Base-by-base conservation (phyloP, 2,329 filamentous ascomycete species). In the Cadophora luteo-olivacea region DNA sequence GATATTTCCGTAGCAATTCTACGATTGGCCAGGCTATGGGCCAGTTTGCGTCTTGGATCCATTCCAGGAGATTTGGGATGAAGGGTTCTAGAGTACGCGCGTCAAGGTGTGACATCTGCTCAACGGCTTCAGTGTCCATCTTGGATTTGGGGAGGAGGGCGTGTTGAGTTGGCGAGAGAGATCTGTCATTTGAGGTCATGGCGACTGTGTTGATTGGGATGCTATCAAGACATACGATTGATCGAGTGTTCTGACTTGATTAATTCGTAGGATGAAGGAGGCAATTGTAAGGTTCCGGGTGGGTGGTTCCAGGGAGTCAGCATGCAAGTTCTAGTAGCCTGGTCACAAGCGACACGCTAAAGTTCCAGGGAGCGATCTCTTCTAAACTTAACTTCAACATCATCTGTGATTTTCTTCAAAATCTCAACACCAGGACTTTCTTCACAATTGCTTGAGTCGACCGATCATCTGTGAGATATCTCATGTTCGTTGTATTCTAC, bases 41-140 rank as follows among this genome's bases (percentile, higher is more conserved):
- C 64, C 67, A 69, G 25, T 69, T 69, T 8, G 29, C 22, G 8
- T 69, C 67, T 49, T 66, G 51, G 22, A 69, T 33, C 67, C 64
- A 69, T n/a, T 4, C 54, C 16, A 69, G 41, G 32, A 69, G 58
- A 41, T 64, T 24, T 25, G 58, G 58, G 8, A 64, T 12, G 5
- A 64, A 60, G 5, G 60, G 64, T 14, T 22, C 54, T 29, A 66
- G 32, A 4, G 51, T 16, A 14, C n/a, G 3, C 12, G 41, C 5
- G 52, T 55, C 24, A 7, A 69, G 58, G 11, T 52, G 45, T 0
- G 38, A 29, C n/a, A 64, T 58, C 1, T 41, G 54, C 22, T 52
- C 24, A 14, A 66, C 6, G 36, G 57, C 32, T 9, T 61, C 49
- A 5, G 24, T 3, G 57, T 66, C 55, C 12, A 54, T 49, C 36